Evolutionary conservation across 371 early-diverging fungal species (phyloP).

Genomic region (Blakeslea trispora): DNA sequence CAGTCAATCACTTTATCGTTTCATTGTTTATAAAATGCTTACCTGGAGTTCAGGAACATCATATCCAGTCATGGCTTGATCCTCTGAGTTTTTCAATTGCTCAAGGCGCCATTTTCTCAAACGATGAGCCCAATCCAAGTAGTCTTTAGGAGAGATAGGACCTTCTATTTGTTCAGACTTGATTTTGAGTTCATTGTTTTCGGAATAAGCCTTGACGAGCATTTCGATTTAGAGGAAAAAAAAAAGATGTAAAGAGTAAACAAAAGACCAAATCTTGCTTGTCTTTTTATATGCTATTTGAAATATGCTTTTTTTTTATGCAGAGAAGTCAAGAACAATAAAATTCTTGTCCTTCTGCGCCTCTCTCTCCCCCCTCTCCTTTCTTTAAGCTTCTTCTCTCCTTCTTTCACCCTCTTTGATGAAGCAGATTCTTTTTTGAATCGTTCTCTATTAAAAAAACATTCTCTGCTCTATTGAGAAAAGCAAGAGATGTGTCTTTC

Average conservation of each 20-base stretch:
- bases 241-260: conserved; percentile 5
- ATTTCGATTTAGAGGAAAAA: conserved; percentile 11
- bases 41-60: conserved; percentile 24
- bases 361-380: no score
- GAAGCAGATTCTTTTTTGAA: no score
- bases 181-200: conserved; percentile 30
- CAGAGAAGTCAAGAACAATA: background rate
- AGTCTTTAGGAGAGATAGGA: conserved; percentile 31
- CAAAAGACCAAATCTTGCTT: background rate
- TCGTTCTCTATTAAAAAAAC: no score
- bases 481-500: no score
- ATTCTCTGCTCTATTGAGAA: no score
- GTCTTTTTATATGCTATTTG: background rate
- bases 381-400: no score
- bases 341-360: background rate
- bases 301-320: background rate
- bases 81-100: conserved; percentile 17
- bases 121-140: conserved; percentile 26
- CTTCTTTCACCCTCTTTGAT: no score
- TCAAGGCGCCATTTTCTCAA: conserved; percentile 29
- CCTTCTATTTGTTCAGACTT: conserved; percentile 27
- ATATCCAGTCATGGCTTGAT: conserved; percentile 11
- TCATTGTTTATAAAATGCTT: background rate
- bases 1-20: background rate
- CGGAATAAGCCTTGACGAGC: conserved; percentile 33